Conservation (phyloP, 2,329 filamentous ascomycete genomes). For the Annulohypoxylon truncatum region DNA sequence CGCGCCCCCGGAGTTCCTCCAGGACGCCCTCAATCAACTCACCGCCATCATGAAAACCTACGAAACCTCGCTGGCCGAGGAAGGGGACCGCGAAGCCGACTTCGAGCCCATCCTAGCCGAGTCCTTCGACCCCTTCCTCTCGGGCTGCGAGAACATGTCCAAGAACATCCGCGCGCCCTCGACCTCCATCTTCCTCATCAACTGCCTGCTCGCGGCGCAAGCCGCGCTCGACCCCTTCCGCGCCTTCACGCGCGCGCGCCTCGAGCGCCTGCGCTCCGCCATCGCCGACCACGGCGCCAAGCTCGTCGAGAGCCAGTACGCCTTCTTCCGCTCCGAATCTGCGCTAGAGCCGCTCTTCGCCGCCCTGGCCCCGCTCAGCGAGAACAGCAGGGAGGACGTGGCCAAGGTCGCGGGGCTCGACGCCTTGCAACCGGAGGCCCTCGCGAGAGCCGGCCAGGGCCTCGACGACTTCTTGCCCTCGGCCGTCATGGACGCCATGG, state of each 20-base stretch:
- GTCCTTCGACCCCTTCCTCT: constrained; percentile 87
- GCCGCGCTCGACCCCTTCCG: constrained; percentile 65
- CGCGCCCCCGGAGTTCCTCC: constrained; percentile 81
- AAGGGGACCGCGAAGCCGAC: constrained; percentile 69
- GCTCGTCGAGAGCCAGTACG: constrained; percentile 75
- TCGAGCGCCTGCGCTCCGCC: constrained; percentile 65
- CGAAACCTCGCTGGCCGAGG: constrained; percentile 78
- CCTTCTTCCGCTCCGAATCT: constrained; percentile 79
- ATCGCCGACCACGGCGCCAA: constrained; percentile 66
- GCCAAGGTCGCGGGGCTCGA: constrained; percentile 65
- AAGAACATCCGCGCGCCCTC: constrained; percentile 68
- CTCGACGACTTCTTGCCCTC: constrained; percentile 93
- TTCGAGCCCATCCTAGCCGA: constrained; percentile 82
- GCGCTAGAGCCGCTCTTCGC: constrained; percentile 74
- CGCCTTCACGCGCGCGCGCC: constrained; percentile 70
- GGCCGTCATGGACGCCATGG: constrained; percentile 90
- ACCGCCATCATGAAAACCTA: constrained; percentile 85
- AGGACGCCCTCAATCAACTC: constrained; percentile 82
- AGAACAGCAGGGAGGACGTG: constrained; percentile 59
- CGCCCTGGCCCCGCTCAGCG: constrained; percentile 58
- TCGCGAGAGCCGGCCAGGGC: constrained; percentile 77
- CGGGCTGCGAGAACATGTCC: constrained; percentile 77
- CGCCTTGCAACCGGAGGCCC: constrained; percentile 67
- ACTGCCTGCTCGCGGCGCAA: constrained; percentile 73
- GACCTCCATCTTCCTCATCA: constrained; percentile 76